Evolutionary conservation across 305 asterid genomes (phyloP), one percentile per base, ranked within the genome.

Genomic region (Andrographis paniculata): DNA sequence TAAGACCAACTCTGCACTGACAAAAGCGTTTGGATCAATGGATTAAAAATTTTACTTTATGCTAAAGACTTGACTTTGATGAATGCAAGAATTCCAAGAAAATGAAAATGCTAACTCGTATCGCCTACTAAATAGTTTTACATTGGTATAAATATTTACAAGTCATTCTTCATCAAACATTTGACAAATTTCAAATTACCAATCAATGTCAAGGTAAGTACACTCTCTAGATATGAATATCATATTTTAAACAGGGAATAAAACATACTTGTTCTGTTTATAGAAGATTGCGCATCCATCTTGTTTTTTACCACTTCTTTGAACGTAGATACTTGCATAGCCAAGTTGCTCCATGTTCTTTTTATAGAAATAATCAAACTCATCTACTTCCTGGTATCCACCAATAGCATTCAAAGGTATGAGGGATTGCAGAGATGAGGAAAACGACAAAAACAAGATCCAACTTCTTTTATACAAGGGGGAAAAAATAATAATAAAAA

Each of bases 281-380:
- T 78, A 89, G 71, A 85, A 89, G 45, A 89, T 85, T 45, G 87
- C 95, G 47, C 98, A 89, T 15, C 98, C 95, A 56, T 89, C 98
- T 5, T 80, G 82, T 71, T 89, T 85, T 62, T 60, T 74, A 69
- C 98, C 98, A 58, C 75, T 66, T 69, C 95, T 74, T 75, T 85
- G 71, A 58, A 74, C 23, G 60, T 89, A 78, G 67, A 78, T 69
- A 65, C 98, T 80, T 62, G 82, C 70, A 66, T 89, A 89, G 61
- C 95, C 98, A 52, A 73, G 74, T 58, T 55, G 63, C 69, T 86
- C 85, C 74, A 89, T 63, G 61, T 85, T 82, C 58, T 46, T 73
- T 61, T 71, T 85, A 56, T 89, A 89, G 69, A 85, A 89, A 61
- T 75, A 67, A 65, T 79, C 84, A 65, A 79, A 89, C 71, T 85